A percentile compares a stretch with the other conserved stretches of the same genome.
phyloP scores from a whole-genome alignment of 1,284 basidiomycete species.

The Cryptococcus floricola region DNA sequence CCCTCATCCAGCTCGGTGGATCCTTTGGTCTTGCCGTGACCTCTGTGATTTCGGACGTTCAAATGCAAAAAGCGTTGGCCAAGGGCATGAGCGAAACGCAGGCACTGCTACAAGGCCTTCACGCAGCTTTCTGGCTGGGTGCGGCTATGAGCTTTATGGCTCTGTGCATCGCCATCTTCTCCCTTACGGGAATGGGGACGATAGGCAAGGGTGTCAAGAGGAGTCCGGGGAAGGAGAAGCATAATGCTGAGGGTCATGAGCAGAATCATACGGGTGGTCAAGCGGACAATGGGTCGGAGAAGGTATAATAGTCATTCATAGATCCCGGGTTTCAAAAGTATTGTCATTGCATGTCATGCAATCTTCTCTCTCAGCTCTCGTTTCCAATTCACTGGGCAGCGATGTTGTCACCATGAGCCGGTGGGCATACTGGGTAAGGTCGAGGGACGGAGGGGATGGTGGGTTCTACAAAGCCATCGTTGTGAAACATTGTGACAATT shows the following conservation, averaged over 20 bases:
- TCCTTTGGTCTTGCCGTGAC: conserved; percentile 70
- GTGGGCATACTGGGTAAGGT: conserved; percentile 7
- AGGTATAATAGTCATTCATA: not conserved
- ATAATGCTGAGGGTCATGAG: not conserved
- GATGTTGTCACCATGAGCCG: not conserved
- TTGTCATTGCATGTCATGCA: not conserved
- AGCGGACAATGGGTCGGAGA: not conserved
- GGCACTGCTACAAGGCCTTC: conserved; percentile 29
- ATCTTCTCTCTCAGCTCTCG: not conserved
- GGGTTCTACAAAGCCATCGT: conserved; percentile 9
- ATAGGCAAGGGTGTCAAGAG: conserved; percentile 22
- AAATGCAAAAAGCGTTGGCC: conserved; percentile 18
- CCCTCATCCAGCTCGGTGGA: conserved; percentile 59
- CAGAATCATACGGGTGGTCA: not conserved
- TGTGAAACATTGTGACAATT: conserved; percentile 20
- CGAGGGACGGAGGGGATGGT: conserved; percentile 18
- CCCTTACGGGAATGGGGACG: conserved; percentile 36
- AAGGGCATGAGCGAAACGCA: conserved; percentile 13
- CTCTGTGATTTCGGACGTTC: conserved; percentile 58
- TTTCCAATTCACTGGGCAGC: not conserved
- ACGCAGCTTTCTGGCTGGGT: conserved; percentile 44
- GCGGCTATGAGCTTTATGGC: conserved; percentile 34
- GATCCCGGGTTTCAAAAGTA: not conserved
- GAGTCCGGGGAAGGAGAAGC: conserved; percentile 2
- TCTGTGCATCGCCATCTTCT: conserved; percentile 28